A percentile compares a stretch with the other conserved stretches of the same genome.
phyloP scores from a whole-genome alignment of 2,329 filamentous ascomycete genomes.

The Colletotrichum eleusines region DNA sequence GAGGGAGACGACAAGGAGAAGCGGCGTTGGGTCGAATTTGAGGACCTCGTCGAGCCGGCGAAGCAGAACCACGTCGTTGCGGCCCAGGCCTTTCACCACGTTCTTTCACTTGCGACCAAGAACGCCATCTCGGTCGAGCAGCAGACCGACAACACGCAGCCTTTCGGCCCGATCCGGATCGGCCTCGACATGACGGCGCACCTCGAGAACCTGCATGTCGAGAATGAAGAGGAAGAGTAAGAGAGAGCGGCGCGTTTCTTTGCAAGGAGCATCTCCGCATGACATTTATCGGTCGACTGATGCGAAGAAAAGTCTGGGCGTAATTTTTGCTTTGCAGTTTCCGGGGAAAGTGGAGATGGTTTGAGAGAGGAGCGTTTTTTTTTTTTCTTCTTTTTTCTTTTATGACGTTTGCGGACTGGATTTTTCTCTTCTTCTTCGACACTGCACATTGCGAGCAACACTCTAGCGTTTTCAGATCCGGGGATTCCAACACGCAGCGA shows the following conservation, averaged over 20 bases:
- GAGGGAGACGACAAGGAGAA: constrained; percentile 48
- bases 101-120: constrained; percentile 78
- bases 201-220: not conserved
- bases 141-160: constrained; percentile 52
- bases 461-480: not conserved
- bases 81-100: constrained; percentile 81
- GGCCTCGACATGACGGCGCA: constrained; percentile 47
- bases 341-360: not conserved
- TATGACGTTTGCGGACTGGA: constrained; percentile 19
- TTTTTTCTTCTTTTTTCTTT: too few relatives aligned
- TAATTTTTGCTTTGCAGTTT: constrained; percentile 13
- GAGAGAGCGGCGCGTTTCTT: not conserved
- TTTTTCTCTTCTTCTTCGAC: not conserved
- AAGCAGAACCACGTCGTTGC: constrained; percentile 70
- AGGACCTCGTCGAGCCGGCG: constrained; percentile 72
- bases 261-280: constrained; percentile 11
- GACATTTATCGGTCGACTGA: not conserved
- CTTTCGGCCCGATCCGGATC: constrained; percentile 63
- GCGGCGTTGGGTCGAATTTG: constrained; percentile 72
- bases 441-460: not conserved
- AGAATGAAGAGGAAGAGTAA: not conserved
- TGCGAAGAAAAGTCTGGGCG: not conserved
- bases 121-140: constrained; percentile 73
- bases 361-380: not conserved
- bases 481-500: not conserved